These are phyloP conservation scores for Solanum pennellii DNA, from an alignment of 257 asterid species.

Conservation along the genomic window DNA sequence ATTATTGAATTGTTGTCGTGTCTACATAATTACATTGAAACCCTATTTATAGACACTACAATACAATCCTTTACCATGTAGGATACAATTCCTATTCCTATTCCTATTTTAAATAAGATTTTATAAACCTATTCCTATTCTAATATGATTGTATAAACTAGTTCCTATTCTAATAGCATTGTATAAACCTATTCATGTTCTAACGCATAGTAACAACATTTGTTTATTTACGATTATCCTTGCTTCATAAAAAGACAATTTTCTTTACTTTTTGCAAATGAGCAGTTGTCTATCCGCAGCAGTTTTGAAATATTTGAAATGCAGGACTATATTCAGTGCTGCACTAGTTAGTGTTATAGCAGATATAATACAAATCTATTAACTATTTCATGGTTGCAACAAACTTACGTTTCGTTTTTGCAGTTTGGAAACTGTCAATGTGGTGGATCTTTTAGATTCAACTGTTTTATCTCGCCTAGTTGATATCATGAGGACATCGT, in stretches of 20 bases:
- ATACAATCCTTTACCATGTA: neutral
- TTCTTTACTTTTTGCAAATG: neutral
- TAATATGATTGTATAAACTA: too few relatives aligned
- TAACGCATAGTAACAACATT: neutral
- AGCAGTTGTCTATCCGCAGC: neutral
- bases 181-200: neutral
- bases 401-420: conserved; percentile 6
- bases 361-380: neutral
- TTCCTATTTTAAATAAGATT: neutral
- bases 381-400: neutral
- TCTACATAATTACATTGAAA: neutral
- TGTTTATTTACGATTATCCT: neutral
- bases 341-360: neutral
- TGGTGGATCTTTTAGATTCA: conserved; percentile 36
- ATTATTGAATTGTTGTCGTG: neutral
- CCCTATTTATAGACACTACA: neutral
- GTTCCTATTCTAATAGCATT: too few relatives aligned
- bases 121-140: neutral
- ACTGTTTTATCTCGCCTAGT: conserved; percentile 43
- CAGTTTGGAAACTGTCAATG: conserved; percentile 29
- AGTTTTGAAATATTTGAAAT: neutral
- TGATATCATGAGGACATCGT: conserved; percentile 50
- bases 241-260: neutral
- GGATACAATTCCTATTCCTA: neutral
- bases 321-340: neutral